Evolutionary conservation across 2,329 filamentous ascomycete species (phyloP).

Genomic region (Aspergillus sergii): DNA sequence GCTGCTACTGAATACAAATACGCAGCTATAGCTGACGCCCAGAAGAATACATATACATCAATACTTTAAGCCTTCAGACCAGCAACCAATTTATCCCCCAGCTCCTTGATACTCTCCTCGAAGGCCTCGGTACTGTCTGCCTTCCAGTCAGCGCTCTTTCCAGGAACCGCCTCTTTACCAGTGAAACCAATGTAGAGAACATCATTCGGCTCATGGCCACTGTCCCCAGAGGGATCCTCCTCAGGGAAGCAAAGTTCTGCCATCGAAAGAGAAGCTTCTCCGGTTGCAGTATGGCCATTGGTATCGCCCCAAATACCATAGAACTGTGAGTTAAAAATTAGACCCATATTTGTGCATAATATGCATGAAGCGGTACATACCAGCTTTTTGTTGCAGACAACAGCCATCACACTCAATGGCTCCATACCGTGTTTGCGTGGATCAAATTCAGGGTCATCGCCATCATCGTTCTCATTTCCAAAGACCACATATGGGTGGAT

Average conservation of each 20-base stretch:
- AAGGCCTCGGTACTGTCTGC: conserved; percentile 35
- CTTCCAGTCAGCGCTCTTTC: conserved; percentile 58
- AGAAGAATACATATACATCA: neutral
- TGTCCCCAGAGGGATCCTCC: conserved; percentile 55
- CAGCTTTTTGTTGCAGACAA: conserved; percentile 56
- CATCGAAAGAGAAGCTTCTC: conserved; percentile 61
- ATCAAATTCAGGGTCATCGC: conserved; percentile 34
- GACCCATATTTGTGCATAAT: neutral
- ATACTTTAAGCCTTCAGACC: conserved; percentile 11
- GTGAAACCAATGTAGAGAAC: conserved; percentile 66
- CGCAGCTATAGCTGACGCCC: neutral
- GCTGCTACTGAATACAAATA: neutral
- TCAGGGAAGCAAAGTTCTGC: conserved; percentile 61
- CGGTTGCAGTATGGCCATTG: conserved; percentile 60
- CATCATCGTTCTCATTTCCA: conserved; percentile 46
- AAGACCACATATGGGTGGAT: conserved; percentile 58
- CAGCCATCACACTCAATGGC: conserved; percentile 58
- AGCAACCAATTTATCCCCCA: conserved; percentile 57
- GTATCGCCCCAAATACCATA: conserved; percentile 66
- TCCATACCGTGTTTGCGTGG: conserved; percentile 48
- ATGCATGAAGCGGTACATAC: conserved; percentile 26
- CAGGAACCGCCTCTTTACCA: conserved; percentile 60
- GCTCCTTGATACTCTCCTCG: conserved; percentile 52
- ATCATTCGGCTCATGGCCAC: conserved; percentile 59
- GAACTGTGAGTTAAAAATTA: conserved; percentile 34